Base-by-base conservation (phyloP, 768 basidiomycete genomes). In the Crepidotus variabilis region DNA sequence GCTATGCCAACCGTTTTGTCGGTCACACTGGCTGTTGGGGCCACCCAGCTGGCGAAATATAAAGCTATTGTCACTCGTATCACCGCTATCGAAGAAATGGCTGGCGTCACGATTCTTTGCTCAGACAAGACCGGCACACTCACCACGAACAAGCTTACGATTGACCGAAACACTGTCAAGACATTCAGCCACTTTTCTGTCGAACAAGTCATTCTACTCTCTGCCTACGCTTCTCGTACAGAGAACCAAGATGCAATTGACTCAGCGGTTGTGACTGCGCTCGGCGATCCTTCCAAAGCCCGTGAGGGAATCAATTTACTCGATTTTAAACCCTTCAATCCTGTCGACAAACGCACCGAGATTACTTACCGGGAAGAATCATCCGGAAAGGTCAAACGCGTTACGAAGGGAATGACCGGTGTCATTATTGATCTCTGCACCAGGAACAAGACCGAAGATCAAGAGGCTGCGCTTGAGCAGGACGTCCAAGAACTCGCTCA, bases 201-300 rank as follows among this genome's bases (percentile, higher is more conserved):
- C 39, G 93, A 95, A 50, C 92, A 96, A 58, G 88, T 96, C 65
- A 86, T 97, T 71, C 89, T 94, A 55, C 87, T 95, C 59, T 89
- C 95, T 46, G 94, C 95, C 33, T 98, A 97, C 72, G 92, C 93
- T 46, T 98, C 94, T 56, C 93, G 96, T 71, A 96, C 93, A 43
- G 96, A 98, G 83, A 98, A 98, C 79, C 93, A 95, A 78, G 96
- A 98, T 66, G 96, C 96, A 49, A 98, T 98, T 66, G 96, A 98
- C 70, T 70, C 80, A 10, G 91, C 92, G 55, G 92, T 96, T 60
- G 90, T 95, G 43, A 73, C 78, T 50, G 89, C 93, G 47, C 79
- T 94, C 51, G 86, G 86, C 34, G 88, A 92, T 67, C 65, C 83
- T 1, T 24, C 71, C 39, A 82, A 81, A 52, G 95, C 96, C 56